Evolutionary conservation across 331 rosid species (phyloP), one percentile per base, ranked within the genome.

Genomic region (Malus hybrid): DNA sequence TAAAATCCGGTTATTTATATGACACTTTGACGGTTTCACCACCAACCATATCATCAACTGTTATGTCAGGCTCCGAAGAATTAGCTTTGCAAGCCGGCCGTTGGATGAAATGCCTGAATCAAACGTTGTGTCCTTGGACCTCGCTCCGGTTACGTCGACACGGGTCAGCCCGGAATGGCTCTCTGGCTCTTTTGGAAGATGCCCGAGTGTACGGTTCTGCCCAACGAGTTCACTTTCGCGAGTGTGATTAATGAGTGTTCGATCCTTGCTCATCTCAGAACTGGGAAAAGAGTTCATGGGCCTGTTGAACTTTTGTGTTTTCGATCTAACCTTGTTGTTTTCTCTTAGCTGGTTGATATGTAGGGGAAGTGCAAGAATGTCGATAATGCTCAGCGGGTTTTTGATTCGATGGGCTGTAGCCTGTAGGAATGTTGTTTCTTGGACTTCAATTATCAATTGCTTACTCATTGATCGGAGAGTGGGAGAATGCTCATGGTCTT

Each of bases 401-500:
- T 93, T 73, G 85, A 89, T 55, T 83, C 81, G 46, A 91, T 89
- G 93, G 60, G 77, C 66, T 33, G 67, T 24, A 87, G 60, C 75
- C 66, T 33, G 67, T 24, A 87, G 88, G 83, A 89, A 88, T 76
- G 85, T 89, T 78, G 88, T 93, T 71, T 85, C 97, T 27, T 93
- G 98, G 98, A 89, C 90, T 80, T 83, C 96, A n/a, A 88, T 93
- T 93, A 78, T 89, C 93, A 59, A 93, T 85, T 34, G 72, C 93
- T n/a, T 91, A 89, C 67, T 88, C 95, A 36, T 73, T 83, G 68
- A 86, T 86, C 32, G 93, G 97, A 48, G 93, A 91, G 50, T 88
- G 93, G 97, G 97, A 88, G 70, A 89, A 77, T 69, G 96, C 85
- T 50, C 87, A 83, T n/a, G 77, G 62, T 64, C 79, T 89, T 60